phyloP scores from a whole-genome alignment of 2,329 filamentous ascomycete species.

The Nigrograna mackinnonii region DNA sequence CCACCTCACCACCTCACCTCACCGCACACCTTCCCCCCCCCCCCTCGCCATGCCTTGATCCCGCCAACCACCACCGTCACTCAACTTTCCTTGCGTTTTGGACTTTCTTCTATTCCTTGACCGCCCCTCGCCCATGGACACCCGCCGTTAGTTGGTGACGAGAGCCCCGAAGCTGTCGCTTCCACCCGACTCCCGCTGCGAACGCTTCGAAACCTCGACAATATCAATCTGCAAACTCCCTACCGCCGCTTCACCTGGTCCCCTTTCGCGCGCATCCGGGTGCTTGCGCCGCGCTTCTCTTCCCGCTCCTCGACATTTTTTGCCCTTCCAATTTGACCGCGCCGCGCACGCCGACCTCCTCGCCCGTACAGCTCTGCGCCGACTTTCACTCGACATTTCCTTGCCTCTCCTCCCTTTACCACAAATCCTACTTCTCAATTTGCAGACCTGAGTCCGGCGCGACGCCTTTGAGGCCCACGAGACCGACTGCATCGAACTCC shows the following conservation, averaged over 20 bases:
- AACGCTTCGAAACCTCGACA: no score
- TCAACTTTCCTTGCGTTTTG: neutral
- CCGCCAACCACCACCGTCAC: neutral
- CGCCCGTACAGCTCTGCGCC: conserved; percentile 3
- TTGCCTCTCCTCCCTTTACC: conserved; percentile 19
- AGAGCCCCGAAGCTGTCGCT: conserved; percentile 9
- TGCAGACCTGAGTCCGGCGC: conserved; percentile 20
- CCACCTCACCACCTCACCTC: neutral
- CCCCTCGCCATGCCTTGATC: neutral
- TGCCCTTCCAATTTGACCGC: neutral
- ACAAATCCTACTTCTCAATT: conserved; percentile 9
- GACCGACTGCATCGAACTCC: conserved; percentile 17
- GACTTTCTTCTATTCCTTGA: no score
- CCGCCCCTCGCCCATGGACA: conserved; percentile 4
- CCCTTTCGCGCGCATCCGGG: neutral
- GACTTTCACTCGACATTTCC: conserved; percentile 19
- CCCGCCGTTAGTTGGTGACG: neutral
- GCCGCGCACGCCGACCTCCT: neutral
- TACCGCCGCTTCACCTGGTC: neutral
- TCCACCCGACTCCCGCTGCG: conserved; percentile 5
- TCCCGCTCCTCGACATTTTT: neutral
- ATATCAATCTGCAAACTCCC: neutral
- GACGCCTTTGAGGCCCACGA: conserved; percentile 20
- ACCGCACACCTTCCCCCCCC: neutral
- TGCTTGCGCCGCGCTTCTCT: neutral